Evolutionary conservation across 1,284 basidiomycete species (phyloP).

Genomic region (Ustilago tritici): DNA sequence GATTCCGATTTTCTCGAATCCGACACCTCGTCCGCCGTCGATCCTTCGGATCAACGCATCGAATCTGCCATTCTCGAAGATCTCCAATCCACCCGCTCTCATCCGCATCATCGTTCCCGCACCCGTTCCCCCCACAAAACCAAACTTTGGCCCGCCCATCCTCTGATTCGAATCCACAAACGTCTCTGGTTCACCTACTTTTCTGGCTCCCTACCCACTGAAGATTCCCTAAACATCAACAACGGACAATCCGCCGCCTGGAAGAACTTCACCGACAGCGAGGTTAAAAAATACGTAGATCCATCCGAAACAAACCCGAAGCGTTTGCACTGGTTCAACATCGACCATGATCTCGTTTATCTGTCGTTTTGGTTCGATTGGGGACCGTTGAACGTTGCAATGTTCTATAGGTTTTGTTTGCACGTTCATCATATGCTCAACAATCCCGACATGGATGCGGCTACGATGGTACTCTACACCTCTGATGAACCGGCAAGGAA

Average conservation of each 20-base stretch:
- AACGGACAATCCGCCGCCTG: conserved; percentile 22
- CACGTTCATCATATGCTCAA: conserved; percentile 74
- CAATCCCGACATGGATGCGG: conserved; percentile 72
- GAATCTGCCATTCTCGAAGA: conserved; percentile 36
- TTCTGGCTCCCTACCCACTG: conserved; percentile 23
- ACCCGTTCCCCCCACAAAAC: neutral
- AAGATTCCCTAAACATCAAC: conserved; percentile 44
- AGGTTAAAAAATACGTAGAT: conserved; percentile 40
- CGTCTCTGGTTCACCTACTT: conserved; percentile 65
- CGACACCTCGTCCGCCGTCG: conserved; percentile 26
- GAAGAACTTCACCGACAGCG: conserved; percentile 30
- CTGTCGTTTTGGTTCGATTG: conserved; percentile 78
- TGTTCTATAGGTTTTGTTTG: conserved; percentile 82
- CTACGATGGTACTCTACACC: conserved; percentile 87
- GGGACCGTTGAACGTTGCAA: conserved; percentile 77
- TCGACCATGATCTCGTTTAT: conserved; percentile 92
- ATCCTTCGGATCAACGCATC: conserved; percentile 34
- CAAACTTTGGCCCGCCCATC: conserved; percentile 48
- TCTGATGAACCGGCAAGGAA: conserved; percentile 85
- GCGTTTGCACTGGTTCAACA: conserved; percentile 69
- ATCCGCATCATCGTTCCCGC: neutral
- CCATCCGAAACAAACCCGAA: conserved; percentile 31
- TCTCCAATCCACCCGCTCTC: neutral
- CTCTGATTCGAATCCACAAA: conserved; percentile 58
- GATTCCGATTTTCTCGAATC: conserved; percentile 63